Evolutionary conservation across 768 basidiomycete species (phyloP).

Genomic region (Stropharia rugosoannulata): DNA sequence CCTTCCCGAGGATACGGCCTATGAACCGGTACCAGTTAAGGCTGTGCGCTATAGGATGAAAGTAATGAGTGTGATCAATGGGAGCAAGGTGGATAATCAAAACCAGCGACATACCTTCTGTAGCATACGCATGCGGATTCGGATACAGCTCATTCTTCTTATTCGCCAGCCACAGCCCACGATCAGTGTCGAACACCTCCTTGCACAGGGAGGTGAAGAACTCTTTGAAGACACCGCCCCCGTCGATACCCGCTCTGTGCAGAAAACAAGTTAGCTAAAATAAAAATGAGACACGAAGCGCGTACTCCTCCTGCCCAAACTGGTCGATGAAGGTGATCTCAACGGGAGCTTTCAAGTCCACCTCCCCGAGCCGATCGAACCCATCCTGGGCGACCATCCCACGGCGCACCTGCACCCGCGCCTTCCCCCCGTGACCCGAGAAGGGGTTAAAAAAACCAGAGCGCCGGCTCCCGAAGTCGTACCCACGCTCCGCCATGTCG

Average conservation of each 20-base stretch:
- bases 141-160: conserved; percentile 94
- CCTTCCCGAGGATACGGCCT: conserved; percentile 92
- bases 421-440: conserved; percentile 19
- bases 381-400: conserved; percentile 86
- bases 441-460: conserved; percentile 11
- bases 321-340: conserved; percentile 93
- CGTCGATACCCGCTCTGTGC: conserved; percentile 85
- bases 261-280: conserved; percentile 4
- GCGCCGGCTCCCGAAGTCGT: conserved; percentile 11
- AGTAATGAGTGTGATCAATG: background rate
- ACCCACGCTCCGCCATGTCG: conserved; percentile 18
- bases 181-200: conserved; percentile 93
- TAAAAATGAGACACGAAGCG: background rate
- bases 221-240: conserved; percentile 97
- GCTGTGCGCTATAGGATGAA: conserved; percentile 58
- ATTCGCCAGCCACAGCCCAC: conserved; percentile 91
- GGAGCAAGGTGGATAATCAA: background rate
- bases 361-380: conserved; percentile 78
- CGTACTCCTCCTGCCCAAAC: conserved; percentile 80
- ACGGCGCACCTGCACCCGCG: conserved; percentile 61
- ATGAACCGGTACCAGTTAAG: conserved; percentile 93
- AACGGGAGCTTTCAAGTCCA: conserved; percentile 78
- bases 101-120: conserved; percentile 58
- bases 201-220: conserved; percentile 91
- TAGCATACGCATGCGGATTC: conserved; percentile 89